Conservation (phyloP, 768 basidiomycete species). For the Podaxis sp. region DNA sequence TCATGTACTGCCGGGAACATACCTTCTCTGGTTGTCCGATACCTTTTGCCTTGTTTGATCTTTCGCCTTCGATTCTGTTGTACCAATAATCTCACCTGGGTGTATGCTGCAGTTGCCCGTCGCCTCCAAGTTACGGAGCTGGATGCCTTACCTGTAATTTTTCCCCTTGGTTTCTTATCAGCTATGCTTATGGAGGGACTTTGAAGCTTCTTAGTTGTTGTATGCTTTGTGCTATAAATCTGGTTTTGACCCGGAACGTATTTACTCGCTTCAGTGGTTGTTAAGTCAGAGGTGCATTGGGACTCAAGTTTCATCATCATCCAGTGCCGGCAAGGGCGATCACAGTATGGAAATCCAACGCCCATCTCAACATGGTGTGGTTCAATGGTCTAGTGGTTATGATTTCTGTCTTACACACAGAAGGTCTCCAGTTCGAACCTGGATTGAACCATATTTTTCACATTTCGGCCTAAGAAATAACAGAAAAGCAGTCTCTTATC, state of each 20-base stretch:
- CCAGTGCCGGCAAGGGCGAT: too few relatives aligned
- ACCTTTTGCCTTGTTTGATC: neutral
- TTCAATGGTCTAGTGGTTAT: constrained; percentile 54
- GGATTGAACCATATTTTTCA: constrained; percentile 37
- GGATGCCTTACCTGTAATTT: neutral
- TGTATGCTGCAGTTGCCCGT: too few relatives aligned
- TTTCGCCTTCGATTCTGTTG: neutral
- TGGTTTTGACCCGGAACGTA: neutral
- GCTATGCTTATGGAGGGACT: neutral
- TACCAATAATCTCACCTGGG: too few relatives aligned
- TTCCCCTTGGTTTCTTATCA: neutral
- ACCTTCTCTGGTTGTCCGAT: neutral
- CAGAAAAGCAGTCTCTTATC: too few relatives aligned
- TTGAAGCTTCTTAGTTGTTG: neutral
- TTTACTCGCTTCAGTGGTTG: too few relatives aligned
- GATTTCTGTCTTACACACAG: constrained; percentile 42
- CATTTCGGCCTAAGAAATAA: neutral
- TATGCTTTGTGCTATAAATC: neutral
- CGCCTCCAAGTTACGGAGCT: neutral
- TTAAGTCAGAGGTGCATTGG: neutral
- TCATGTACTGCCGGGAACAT: neutral
- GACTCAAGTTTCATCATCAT: neutral
- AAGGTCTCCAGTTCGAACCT: constrained; percentile 40
- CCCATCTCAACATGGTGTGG: neutral
- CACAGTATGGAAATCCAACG: too few relatives aligned